phyloP scores from a whole-genome alignment of 306 rosid genomes.

The Ochetophila trinervis region DNA sequence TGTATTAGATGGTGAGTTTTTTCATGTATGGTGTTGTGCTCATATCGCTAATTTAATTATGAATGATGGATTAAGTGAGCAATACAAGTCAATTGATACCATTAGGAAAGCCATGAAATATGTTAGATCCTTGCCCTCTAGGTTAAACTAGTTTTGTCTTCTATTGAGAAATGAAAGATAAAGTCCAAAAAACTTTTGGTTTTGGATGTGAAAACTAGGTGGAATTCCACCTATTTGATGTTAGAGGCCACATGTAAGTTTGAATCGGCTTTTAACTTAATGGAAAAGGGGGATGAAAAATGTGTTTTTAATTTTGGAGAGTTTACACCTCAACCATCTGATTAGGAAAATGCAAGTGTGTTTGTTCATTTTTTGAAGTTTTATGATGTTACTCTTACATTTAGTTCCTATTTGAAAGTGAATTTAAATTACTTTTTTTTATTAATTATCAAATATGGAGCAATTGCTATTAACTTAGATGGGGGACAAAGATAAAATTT shows the following conservation, averaged over 20 bases:
- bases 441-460: not conserved
- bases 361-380: conserved; percentile 6
- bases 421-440: not conserved
- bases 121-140: not conserved
- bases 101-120: not conserved
- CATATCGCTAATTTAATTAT: not conserved
- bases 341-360: not conserved
- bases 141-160: not conserved
- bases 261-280: not conserved
- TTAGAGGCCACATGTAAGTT: not conserved
- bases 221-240: conserved; percentile 11
- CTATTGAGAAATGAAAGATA: not conserved
- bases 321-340: not conserved
- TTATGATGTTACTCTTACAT: not conserved
- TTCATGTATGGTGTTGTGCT: not conserved
- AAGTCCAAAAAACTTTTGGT: not conserved
- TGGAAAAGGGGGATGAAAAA: not conserved
- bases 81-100: not conserved
- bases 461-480: not conserved
- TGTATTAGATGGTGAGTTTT: conserved; percentile 3
- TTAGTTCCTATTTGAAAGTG: not conserved
- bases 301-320: not conserved
- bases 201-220: not conserved
- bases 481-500: not conserved
- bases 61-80: conserved; percentile 2